Evolutionary conservation across 108 stramenopile genomes (phyloP).

Genomic region (Skeletonema menzelii): DNA sequence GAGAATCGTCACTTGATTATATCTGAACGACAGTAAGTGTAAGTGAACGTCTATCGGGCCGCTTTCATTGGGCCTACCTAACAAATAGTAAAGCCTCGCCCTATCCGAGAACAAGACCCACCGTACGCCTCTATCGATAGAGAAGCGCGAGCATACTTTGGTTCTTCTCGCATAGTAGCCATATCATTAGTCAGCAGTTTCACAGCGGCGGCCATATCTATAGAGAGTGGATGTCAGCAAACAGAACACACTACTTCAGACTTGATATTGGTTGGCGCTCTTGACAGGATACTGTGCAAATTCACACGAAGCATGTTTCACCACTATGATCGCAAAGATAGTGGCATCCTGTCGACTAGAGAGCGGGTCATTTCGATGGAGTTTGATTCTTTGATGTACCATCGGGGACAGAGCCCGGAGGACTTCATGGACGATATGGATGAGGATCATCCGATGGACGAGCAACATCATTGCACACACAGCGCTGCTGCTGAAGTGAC

Average conservation of each 20-base stretch:
- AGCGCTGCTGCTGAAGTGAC: neutral
- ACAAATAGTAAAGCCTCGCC: neutral
- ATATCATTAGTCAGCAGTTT: neutral
- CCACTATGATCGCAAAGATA: neutral
- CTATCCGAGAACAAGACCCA: neutral
- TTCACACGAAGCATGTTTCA: neutral
- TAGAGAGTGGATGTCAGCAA: neutral
- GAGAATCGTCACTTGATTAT: neutral
- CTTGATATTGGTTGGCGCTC: neutral
- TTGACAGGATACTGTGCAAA: neutral
- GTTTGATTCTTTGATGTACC: neutral
- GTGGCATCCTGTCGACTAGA: neutral
- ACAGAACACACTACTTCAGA: neutral
- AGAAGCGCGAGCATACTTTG: neutral
- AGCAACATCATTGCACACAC: neutral
- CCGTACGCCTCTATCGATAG: neutral
- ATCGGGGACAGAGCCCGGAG: neutral
- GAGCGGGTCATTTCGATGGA: neutral
- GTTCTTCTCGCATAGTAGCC: neutral
- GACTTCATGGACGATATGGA: conserved; percentile 1
- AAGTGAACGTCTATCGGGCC: neutral
- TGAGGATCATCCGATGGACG: neutral
- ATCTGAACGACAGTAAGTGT: neutral
- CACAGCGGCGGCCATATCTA: neutral
- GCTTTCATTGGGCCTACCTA: neutral